Base-by-base conservation (phyloP, 2,329 filamentous ascomycete genomes). In the Trichoderma guizhouense region DNA sequence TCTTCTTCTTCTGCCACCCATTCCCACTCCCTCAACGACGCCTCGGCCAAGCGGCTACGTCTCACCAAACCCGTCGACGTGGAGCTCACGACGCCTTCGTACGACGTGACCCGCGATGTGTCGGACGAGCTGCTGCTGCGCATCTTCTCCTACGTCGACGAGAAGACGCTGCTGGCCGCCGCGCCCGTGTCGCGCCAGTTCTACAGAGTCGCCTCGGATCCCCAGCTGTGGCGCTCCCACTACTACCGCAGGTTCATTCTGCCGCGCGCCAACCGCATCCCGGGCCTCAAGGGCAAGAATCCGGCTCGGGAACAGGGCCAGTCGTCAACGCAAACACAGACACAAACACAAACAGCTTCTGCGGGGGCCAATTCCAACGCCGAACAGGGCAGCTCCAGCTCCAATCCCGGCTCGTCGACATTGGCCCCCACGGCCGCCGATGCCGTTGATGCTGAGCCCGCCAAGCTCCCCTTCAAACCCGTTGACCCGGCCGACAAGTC, bases 181-280 rank as follows among this genome's bases (percentile, higher is more conserved):
- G 83, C 86, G 7, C 84, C 90, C 69, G 86, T 95, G n/a, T 98
- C 94, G 2, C 89, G 84, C 69, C 93, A 92, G 72, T 92, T 97
- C 78, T 86, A 90, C 76, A 86, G 85, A 51, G 86, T 98, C 21
- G 88, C 93, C 8, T 86, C 88, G 69, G 96, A 98, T 80, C 92
- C 92, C 0, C 94, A 98, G 79, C 84, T 98, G 71, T 99, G 96
- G 96, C 96, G 95, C 80, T 87, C 88, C 15, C 89, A 94, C 64
- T 99, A 97, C 82, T 97, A 97, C 82, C 87, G 90, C 30, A 91
- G 92, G 74, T 98, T 97, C 81, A 93, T 98, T 34, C 87, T 93
- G 43, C 94, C 94, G 51, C 89, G 94, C 77, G 92, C 92, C 43
- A 87, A 92, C 75, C 89, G 92, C 72, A 90, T 95, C 71, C 92